Evolutionary conservation across 2,329 filamentous ascomycete genomes (phyloP), one percentile per base, ranked within the genome.

Genomic region (Chrysoporthe cubensis): DNA sequence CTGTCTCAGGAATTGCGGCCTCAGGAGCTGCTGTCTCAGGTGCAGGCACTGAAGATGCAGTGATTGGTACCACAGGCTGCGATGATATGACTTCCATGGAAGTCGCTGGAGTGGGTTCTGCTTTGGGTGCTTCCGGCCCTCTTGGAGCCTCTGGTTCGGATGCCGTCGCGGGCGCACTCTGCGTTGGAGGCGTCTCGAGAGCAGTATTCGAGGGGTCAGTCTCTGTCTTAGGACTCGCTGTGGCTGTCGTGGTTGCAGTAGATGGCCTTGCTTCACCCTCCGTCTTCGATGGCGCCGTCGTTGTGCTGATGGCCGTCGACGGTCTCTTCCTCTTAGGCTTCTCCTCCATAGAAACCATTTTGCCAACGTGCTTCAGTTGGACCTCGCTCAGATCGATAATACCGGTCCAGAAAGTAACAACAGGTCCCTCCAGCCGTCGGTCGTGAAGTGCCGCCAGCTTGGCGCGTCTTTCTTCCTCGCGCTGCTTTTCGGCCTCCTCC

Each of bases 351-450:
- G 84, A 84, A 48, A 90, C 84, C 70, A 86, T 83, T 72, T 87
- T 89, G 52, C 92, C 92, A 50, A 93, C 85, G 70, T 88, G 86
- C 75, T 88, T 90, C 75, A 94, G 82, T 76, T 90, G 91, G 34
- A 91, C 91, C 74, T 93, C 90, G 66, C 90, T 85, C 86, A 93
- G 95, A 73, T 92, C 88, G 44, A 92, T 92, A 71, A 93, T 87
- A n/a, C 95, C 96, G 78, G 94, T 98, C 91, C 94, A 97, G 78
- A 92, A 95, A 2, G 92, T 93, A 54, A 97, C 90, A 13, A 97
- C 93, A 0, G 96, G 93, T 0, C 96, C 96, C 65, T 95, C 90
- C 9, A 98, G 85, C 62, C 91, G 93, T 61, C 94, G 88, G 76
- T 94, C 93, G 74, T 97, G 92, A 73, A 98, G 83, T 16, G 95